These are phyloP conservation scores for Mycocentrospora acerina DNA, from an alignment of 2,329 filamentous ascomycete species.

Conservation along the genomic window DNA sequence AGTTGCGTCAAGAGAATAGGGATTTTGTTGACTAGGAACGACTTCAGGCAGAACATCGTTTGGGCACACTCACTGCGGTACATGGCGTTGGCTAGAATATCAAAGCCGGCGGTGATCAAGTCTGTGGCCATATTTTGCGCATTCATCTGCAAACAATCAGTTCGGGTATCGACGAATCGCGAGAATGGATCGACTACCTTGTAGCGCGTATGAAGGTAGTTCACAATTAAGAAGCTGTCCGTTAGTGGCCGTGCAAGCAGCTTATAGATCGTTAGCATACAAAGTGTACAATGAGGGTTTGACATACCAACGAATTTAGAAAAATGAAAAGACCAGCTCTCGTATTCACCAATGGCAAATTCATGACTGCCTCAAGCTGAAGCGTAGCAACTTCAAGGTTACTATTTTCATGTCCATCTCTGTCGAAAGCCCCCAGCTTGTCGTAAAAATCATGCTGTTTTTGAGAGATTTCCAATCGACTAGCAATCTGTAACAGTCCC, in stretches of 20 bases:
- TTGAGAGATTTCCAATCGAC: slow-evolving; percentile 41
- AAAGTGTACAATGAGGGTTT: background rate
- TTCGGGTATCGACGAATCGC: background rate
- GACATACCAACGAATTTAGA: slow-evolving; percentile 72
- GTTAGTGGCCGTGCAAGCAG: slow-evolving; percentile 79
- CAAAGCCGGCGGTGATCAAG: slow-evolving; percentile 84
- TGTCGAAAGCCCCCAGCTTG: slow-evolving; percentile 46
- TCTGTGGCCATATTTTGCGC: slow-evolving; percentile 76
- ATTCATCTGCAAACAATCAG: slow-evolving; percentile 61
- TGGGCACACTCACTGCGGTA: slow-evolving; percentile 65
- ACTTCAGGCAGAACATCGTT: slow-evolving; percentile 72
- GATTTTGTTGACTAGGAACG: slow-evolving; percentile 78
- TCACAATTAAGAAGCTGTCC: slow-evolving; percentile 77
- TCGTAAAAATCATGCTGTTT: slow-evolving; percentile 48
- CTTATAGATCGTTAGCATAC: slow-evolving; percentile 51
- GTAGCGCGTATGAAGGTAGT: slow-evolving; percentile 82
- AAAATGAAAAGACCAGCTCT: slow-evolving; percentile 84
- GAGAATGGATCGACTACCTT: slow-evolving; percentile 55
- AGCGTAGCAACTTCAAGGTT: slow-evolving; percentile 46
- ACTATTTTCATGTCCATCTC: slow-evolving; percentile 43
- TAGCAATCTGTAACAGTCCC: slow-evolving; percentile 53
- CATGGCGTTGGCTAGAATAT: slow-evolving; percentile 83
- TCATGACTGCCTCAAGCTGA: slow-evolving; percentile 59
- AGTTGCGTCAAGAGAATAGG: slow-evolving; percentile 63
- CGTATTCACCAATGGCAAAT: slow-evolving; percentile 72